Percentiles rank a stretch among this genome's conserved stretches.
These are phyloP conservation scores for Suillus hirtellus DNA, from an alignment of 768 basidiomycete species.

Conservation along the genomic window DNA sequence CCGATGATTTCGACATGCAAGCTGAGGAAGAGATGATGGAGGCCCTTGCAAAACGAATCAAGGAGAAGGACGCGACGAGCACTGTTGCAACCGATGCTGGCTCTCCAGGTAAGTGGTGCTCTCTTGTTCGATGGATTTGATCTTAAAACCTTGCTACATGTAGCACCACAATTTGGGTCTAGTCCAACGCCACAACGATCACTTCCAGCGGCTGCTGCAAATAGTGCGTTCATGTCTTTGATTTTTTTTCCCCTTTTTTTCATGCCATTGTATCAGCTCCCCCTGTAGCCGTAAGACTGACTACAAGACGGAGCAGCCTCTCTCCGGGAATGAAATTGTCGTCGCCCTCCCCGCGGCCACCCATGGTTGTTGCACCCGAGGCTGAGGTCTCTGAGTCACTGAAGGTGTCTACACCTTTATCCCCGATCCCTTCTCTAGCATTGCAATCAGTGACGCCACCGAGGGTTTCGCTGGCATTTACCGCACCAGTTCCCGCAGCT, in stretches of 20 bases:
- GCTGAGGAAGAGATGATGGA: slow-evolving; percentile 26
- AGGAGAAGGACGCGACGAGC: slow-evolving; percentile 13
- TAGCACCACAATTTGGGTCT: neutral
- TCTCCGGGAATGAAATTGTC: slow-evolving; percentile 8
- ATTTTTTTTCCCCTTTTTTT: neutral
- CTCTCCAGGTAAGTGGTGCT: neutral
- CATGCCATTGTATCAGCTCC: neutral
- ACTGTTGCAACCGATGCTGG: neutral
- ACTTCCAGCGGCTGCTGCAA: neutral
- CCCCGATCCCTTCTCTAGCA: neutral
- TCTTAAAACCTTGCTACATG: neutral
- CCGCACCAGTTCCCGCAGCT: slow-evolving; percentile 19
- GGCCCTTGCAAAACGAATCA: slow-evolving; percentile 15
- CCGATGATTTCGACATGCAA: slow-evolving; percentile 27
- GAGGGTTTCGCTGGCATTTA: slow-evolving; percentile 3
- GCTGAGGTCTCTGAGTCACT: neutral
- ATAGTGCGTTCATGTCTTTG: neutral
- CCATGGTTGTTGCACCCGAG: neutral
- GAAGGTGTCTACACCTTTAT: neutral
- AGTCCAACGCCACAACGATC: neutral
- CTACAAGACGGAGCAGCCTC: neutral
- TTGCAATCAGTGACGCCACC: slow-evolving; percentile 3
- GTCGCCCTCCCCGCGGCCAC: neutral
- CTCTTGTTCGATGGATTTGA: neutral
- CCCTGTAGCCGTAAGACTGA: neutral